phyloP scores from a whole-genome alignment of 306 rosid genomes.

The Trifolium pratense region DNA sequence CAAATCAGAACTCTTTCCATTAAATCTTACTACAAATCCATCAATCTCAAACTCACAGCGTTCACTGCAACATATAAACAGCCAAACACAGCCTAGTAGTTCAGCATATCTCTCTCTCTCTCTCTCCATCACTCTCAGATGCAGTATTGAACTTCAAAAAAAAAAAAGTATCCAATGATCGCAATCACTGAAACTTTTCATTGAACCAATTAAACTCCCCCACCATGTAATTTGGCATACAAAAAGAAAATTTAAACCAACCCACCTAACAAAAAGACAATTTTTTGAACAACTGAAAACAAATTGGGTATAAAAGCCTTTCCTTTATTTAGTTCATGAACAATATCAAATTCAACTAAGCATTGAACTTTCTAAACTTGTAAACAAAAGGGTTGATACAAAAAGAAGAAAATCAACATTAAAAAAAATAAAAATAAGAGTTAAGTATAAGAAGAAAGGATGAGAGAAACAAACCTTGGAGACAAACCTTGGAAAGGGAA shows the following conservation, averaged over 20 bases:
- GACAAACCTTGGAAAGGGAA: no score
- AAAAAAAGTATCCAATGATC: constrained; percentile 28
- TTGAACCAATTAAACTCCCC: constrained; percentile 17
- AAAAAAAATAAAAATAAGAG: no score
- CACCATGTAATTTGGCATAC: constrained; percentile 38
- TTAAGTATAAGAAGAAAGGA: neutral
- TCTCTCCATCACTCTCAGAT: constrained; percentile 23
- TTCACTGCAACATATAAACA: constrained; percentile 32
- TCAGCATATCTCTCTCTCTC: constrained; percentile 38
- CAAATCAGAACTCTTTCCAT: constrained; percentile 27
- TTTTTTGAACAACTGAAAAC: neutral
- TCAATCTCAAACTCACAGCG: constrained; percentile 32
- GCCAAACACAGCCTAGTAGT: constrained; percentile 41
- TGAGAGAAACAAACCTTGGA: neutral
- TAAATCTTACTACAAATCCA: constrained; percentile 28
- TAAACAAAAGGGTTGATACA: neutral
- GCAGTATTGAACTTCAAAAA: constrained; percentile 32
- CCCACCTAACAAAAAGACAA: constrained; percentile 14
- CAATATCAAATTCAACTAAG: neutral
- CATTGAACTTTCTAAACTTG: neutral
- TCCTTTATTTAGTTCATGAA: neutral
- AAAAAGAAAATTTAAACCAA: constrained; percentile 19
- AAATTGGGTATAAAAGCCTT: neutral
- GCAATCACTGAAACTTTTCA: constrained; percentile 9
- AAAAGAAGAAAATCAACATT: neutral